Percentiles rank a stretch among this genome's conserved stretches.
Evolutionary conservation across 805 yeast species (phyloP).

Genomic region (Isabelozyma heimii): DNA sequence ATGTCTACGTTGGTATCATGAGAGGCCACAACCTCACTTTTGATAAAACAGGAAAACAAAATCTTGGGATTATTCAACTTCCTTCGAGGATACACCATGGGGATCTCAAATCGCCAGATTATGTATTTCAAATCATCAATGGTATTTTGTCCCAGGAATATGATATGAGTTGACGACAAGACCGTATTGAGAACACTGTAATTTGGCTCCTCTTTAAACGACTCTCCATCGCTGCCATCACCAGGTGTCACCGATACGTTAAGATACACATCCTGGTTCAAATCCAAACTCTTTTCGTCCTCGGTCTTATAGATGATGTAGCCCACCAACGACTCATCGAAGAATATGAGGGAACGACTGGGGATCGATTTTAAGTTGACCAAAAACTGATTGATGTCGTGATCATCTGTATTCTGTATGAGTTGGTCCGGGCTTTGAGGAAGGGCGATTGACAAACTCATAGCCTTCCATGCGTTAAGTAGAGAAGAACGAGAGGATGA

Average conservation of each 20-base stretch:
- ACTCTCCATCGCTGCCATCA: conserved; percentile 7
- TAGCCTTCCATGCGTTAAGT: neutral
- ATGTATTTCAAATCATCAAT: conserved; percentile 7
- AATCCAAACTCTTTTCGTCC: conserved; percentile 2
- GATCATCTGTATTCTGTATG: neutral
- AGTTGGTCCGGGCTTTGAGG: conserved; percentile 3
- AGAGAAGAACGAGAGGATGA: neutral
- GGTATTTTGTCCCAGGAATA: conserved; percentile 4
- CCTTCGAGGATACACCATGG: conserved; percentile 29
- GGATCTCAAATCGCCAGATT: conserved; percentile 29
- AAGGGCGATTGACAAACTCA: conserved; percentile 6
- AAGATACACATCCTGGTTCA: conserved; percentile 9
- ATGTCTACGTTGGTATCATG: neutral
- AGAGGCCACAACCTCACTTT: neutral
- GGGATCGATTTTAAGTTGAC: neutral
- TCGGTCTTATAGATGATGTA: conserved; percentile 18
- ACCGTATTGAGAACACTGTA: conserved; percentile 3
- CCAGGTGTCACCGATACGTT: conserved; percentile 18
- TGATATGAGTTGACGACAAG: neutral
- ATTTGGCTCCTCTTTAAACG: neutral
- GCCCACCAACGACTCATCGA: conserved; percentile 29
- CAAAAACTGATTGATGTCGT: conserved; percentile 4
- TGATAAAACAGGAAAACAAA: conserved; percentile 6
- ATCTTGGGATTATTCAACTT: conserved; percentile 25
- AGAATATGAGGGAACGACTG: conserved; percentile 20